A percentile compares a stretch with the other conserved stretches of the same genome.
Evolutionary conservation across 495 filamentous ascomycete genomes (phyloP).

Genomic region (Rostrohypoxylon terebratum): DNA sequence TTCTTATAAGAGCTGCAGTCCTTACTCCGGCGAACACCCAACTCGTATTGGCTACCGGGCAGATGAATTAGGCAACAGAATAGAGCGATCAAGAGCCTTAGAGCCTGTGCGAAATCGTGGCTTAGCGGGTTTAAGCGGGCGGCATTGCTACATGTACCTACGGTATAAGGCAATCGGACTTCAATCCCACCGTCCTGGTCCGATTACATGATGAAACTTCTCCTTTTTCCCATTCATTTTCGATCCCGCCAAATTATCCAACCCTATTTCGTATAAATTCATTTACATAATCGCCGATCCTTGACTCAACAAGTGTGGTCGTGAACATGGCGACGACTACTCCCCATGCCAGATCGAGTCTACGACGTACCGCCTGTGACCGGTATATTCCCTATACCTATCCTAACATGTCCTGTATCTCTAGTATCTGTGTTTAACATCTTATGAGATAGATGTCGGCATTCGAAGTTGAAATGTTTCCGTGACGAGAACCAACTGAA

Average conservation of each 20-base stretch:
- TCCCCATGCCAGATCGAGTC: slow-evolving; percentile 33
- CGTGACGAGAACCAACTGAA: slow-evolving; percentile 32
- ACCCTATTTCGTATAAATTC: not conserved
- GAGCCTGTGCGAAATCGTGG: slow-evolving; percentile 20
- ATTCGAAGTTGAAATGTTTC: slow-evolving; percentile 36
- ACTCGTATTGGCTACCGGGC: slow-evolving; percentile 1
- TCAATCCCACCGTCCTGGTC: not conserved
- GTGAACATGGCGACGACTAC: slow-evolving; percentile 12
- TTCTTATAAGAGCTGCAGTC: not conserved
- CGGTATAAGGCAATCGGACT: slow-evolving; percentile 14
- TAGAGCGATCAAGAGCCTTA: not conserved
- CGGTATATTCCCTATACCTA: slow-evolving; percentile 31
- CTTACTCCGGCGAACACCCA: not conserved
- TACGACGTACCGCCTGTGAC: slow-evolving; percentile 41
- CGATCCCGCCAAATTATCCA: not conserved
- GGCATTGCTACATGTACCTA: not conserved
- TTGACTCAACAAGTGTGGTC: not conserved
- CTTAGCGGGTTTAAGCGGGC: slow-evolving; percentile 23
- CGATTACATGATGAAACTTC: slow-evolving; percentile 5
- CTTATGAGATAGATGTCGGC: slow-evolving; percentile 25
- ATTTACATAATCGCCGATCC: slow-evolving; percentile 2
- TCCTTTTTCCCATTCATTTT: slow-evolving; percentile 2
- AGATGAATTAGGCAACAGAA: slow-evolving; percentile 20
- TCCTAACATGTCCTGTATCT: slow-evolving; percentile 1
- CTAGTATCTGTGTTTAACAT: slow-evolving; percentile 4